Base-by-base conservation (phyloP, 2,329 filamentous ascomycete species). In the Diaporthe citrichinensis region DNA sequence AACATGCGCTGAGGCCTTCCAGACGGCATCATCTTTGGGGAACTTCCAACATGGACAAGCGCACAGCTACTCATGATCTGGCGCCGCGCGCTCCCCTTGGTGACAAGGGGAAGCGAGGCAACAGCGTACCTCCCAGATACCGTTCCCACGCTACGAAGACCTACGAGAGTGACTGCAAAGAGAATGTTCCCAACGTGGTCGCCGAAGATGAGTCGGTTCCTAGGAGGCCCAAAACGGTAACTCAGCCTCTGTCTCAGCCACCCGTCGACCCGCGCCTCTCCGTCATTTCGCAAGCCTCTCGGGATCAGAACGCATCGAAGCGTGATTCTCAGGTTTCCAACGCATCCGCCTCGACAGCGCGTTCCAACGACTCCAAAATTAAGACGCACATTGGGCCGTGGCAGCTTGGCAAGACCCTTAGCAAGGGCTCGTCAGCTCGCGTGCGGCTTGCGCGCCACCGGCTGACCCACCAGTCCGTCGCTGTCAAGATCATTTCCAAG, bases 401-500 rank as follows among this genome's bases (percentile, higher is more conserved):
- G 97, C 92, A 96, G 78, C 87, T 99, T 4, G 97, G 97, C 9
- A 95, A 91, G 82, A 98, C 94, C 0, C 88, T 99, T 39, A 97
- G 97, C 0, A 94, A 95, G 79, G 97, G 97, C 4, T 95, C 96
- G 2, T 98, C 95, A 68, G 96, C 95, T 20, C 92, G 95, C 39
- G 97, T 99, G 23, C 91, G 96, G 73, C 87, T 97, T 49, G 97
- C 96, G 31, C 92, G 95, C 77, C 96, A 99, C 85, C 90, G 88
- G 34, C 85, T 91, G 31, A 97, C 95, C 5, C 91, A 94, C 14
- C 93, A 98, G 80, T 89, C 93, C 68, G 97, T 95, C 5, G 97
- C 97, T 2, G 94, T 98, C 82, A 99, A 99, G 87, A 98, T 99
- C 80, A 94, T 99, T 39, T 95, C 95, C 75, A 96, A 97, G 83